These are phyloP conservation scores for Gardenia jasminoides DNA, from an alignment of 257 asterid genomes.

Conservation along the genomic window DNA sequence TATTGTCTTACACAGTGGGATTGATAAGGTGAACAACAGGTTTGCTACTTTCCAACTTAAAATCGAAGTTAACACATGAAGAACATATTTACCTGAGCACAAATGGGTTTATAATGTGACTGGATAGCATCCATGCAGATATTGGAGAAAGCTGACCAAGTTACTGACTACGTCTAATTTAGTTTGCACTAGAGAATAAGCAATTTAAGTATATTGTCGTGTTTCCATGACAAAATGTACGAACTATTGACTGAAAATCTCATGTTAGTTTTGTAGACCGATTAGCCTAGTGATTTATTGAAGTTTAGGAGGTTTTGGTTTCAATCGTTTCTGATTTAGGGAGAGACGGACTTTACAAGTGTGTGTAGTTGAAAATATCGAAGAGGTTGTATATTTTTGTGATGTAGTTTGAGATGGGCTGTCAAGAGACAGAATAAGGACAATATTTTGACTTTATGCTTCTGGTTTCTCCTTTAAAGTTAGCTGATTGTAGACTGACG, in stretches of 20 bases:
- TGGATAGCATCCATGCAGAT: not conserved
- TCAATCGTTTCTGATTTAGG: not conserved
- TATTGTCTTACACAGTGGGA: not conserved
- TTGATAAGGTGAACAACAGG: not conserved
- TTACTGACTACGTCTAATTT: not conserved
- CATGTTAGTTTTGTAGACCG: not conserved
- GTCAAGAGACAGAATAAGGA: not conserved
- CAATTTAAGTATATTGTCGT: not conserved
- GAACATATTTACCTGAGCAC: not conserved
- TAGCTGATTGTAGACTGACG: not conserved
- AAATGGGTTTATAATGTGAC: not conserved
- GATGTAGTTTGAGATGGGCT: not conserved
- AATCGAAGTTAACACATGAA: not conserved
- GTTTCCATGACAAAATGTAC: not conserved
- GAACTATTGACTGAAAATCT: not conserved
- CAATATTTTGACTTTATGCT: not conserved
- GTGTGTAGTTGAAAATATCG: not conserved
- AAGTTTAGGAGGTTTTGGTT: not conserved
- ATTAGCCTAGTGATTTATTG: not conserved
- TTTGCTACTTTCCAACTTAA: not conserved
- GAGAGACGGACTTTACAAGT: not conserved
- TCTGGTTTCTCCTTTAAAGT: not conserved
- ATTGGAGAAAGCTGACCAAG: not conserved
- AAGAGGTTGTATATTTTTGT: not conserved
- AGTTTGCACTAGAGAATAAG: not conserved